Percentiles rank a stretch among this genome's conserved stretches.
phyloP scores from a whole-genome alignment of 176 grass and related monocot species.

The Raddia distichophylla region DNA sequence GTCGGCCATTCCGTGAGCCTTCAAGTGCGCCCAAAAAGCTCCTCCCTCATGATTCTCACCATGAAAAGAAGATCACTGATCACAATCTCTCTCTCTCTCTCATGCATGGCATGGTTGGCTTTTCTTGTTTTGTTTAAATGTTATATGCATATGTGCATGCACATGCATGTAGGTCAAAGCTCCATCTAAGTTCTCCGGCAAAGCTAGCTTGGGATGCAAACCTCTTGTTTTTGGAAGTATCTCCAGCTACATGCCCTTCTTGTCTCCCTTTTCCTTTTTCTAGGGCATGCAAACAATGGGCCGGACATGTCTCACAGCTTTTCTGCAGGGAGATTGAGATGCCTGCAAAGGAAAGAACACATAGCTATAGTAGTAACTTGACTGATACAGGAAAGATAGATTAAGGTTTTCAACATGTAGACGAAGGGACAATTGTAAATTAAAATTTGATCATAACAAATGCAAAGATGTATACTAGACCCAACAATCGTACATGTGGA shows the following conservation, averaged over 20 bases:
- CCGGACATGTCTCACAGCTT: constrained; percentile 25
- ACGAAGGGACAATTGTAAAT: background rate
- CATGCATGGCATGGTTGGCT: background rate
- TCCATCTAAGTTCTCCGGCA: background rate
- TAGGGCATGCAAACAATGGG: constrained; percentile 39
- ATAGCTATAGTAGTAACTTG: constrained; percentile 5
- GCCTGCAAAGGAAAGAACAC: constrained; percentile 32
- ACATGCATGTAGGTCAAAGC: constrained; percentile 22
- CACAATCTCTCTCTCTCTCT: background rate
- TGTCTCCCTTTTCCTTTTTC: constrained; percentile 28
- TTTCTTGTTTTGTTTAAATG: background rate
- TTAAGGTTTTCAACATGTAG: background rate
- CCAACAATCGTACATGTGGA: background rate
- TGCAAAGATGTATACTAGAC: background rate
- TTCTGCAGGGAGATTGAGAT: constrained; percentile 18
- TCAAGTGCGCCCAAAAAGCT: constrained; percentile 61
- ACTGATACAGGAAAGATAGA: background rate
- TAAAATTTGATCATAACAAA: background rate
- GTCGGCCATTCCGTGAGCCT: constrained; percentile 47
- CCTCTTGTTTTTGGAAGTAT: constrained; percentile 31
- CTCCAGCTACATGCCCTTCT: background rate
- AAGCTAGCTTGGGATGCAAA: background rate
- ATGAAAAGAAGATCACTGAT: constrained; percentile 31
- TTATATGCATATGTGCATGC: constrained; percentile 2
- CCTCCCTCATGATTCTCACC: constrained; percentile 22